These are phyloP conservation scores for Heliamphora exappendiculata DNA, from an alignment of 148 eudicot genomes.

Conservation along the genomic window DNA sequence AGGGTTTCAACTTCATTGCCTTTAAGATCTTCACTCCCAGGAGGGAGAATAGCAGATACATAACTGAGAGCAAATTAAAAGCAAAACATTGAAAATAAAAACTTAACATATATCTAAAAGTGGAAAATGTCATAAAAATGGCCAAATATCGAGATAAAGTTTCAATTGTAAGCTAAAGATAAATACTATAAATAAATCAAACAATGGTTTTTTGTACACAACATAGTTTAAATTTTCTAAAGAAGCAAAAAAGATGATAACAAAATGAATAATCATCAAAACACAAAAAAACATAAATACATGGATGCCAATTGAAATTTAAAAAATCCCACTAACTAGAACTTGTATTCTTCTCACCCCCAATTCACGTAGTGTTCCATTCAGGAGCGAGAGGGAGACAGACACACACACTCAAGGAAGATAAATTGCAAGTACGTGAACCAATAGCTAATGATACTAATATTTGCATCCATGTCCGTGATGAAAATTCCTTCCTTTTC, in stretches of 20 bases:
- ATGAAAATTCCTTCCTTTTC: not conserved
- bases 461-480: not conserved
- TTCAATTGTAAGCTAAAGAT: not conserved
- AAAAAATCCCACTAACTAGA: not conserved
- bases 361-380: not conserved
- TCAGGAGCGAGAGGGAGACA: not conserved
- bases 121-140: not conserved
- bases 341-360: not conserved
- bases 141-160: not conserved
- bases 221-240: not conserved
- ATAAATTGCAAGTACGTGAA: not conserved
- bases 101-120: not conserved
- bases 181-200: too few relatives aligned
- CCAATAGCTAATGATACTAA: not conserved
- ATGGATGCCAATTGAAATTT: not conserved
- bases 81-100: not conserved
- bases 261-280: not conserved
- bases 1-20: constrained; percentile 83
- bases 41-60: constrained; percentile 68
- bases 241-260: not conserved
- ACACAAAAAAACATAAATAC: not conserved
- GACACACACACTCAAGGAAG: not conserved
- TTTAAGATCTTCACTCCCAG: constrained; percentile 71
- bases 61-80: constrained; percentile 36
- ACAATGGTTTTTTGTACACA: not conserved